Conservation (phyloP, 2,329 filamentous ascomycete species). For the Cordyceps fumosorosea region DNA sequence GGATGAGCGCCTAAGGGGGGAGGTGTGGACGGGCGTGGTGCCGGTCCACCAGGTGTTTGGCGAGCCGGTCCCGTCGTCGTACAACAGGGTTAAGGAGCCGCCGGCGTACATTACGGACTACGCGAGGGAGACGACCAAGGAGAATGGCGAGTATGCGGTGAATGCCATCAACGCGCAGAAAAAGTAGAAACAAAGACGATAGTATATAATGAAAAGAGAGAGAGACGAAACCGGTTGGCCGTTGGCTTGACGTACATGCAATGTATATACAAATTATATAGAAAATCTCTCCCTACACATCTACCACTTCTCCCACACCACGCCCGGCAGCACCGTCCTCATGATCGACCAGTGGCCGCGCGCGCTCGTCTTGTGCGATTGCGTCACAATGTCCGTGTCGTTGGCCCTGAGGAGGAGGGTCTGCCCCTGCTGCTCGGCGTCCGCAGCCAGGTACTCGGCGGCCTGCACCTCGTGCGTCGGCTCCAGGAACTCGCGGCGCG, state of each 20-base stretch:
- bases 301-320: constrained; percentile 84
- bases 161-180: constrained; percentile 28
- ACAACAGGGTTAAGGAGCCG: constrained; percentile 50
- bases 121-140: background rate
- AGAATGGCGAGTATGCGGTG: constrained; percentile 15
- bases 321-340: constrained; percentile 69
- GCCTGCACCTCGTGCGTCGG: constrained; percentile 65
- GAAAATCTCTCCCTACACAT: no score
- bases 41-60: constrained; percentile 60
- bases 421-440: constrained; percentile 26
- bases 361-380: constrained; percentile 70
- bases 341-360: constrained; percentile 88
- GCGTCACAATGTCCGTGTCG: constrained; percentile 58
- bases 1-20: constrained; percentile 32
- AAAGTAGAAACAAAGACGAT: background rate
- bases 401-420: constrained; percentile 53
- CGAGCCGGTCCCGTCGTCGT: constrained; percentile 51
- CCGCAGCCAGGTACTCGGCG: constrained; percentile 38
- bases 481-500: constrained; percentile 62
- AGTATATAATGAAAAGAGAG: background rate
- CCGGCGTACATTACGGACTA: constrained; percentile 52
- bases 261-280: background rate
- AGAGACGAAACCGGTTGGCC: background rate
- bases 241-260: background rate
- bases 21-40: constrained; percentile 51